These are phyloP conservation scores for Aspergillus latus DNA, from an alignment of 2,329 filamentous ascomycete species.

Conservation along the genomic window DNA sequence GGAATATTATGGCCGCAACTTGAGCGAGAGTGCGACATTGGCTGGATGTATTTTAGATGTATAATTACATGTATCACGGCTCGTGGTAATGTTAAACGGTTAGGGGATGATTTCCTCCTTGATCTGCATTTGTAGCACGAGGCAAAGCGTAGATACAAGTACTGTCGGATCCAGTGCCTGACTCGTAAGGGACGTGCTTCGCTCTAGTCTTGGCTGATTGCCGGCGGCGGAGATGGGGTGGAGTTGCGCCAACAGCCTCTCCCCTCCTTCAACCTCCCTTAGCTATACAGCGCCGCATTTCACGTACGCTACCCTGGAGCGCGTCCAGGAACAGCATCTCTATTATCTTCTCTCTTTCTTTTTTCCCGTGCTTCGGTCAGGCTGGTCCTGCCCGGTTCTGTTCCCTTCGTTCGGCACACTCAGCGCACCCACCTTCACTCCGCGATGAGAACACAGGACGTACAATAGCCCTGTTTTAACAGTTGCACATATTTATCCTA, in stretches of 20 bases:
- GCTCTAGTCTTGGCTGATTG: constrained; percentile 19
- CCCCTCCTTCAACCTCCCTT: not conserved
- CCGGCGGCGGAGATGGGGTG: constrained; percentile 12
- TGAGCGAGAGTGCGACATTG: constrained; percentile 2
- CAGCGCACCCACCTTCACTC: constrained; percentile 18
- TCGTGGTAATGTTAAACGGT: not conserved
- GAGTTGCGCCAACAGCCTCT: not conserved
- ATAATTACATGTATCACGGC: not conserved
- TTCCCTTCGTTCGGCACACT: constrained; percentile 11
- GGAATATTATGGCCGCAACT: not conserved
- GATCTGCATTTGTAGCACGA: not conserved
- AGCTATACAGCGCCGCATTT: constrained; percentile 2
- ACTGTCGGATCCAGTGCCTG: not conserved
- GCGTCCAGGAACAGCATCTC: not conserved
- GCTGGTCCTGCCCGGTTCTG: constrained; percentile 36
- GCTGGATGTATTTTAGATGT: constrained; percentile 5
- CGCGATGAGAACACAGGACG: constrained; percentile 14
- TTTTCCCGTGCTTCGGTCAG: constrained; percentile 21
- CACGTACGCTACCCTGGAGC: not conserved
- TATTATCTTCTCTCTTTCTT: not conserved
- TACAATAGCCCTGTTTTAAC: constrained; percentile 1
- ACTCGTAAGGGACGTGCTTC: not conserved
- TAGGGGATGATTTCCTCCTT: not conserved
- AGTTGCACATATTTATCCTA: constrained; percentile 3
- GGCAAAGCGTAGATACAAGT: not conserved